Base-by-base conservation (phyloP, 306 rosid species). In the Alnus rubra region DNA sequence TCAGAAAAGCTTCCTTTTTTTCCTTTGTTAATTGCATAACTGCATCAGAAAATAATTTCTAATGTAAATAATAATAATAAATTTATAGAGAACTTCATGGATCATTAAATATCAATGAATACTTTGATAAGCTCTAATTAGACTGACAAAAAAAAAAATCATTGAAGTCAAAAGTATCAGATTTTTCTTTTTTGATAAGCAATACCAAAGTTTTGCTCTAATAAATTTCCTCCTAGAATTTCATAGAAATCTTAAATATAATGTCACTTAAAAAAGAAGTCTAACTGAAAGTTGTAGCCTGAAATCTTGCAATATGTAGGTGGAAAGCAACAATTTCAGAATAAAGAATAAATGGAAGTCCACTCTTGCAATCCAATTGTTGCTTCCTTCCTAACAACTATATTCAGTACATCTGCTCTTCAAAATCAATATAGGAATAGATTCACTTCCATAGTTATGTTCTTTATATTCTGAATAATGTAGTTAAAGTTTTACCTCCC, bases 401-500 rank as follows among this genome's bases (percentile, higher is more conserved):
- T 81, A 75, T 55, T 68, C 69, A 58, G 70, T 50, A 73, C 48
- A 31, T 58, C 73, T 30, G 39, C 39, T 71, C 79, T 75, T 71
- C 67, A 59, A 23, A n/a, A 63, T 45, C 31, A 74, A 75, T 76
- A 56, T 55, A 54, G 58, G 30, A 4, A 30, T 45, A 78, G 78
- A 30, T 42, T 69, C 51, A 81, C 31, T 71, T 59, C 65, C 52
- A 47, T 49, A 54, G 60, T 69, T 55, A 65, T 80, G 84, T 51
- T 28, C 71, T 48, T 69, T 62, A 67, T 13, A 64, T 47, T 39
- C 71, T 74, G 42, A 84, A 72, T 37, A 64, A 39, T 30, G 77
- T 35, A 69, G 71, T 81, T 73, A 47, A 74, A 78, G 71, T 73
- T 80, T 76, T 81, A 93, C 99, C 98, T 88, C 98, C 99, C 83